phyloP scores from a whole-genome alignment of 805 yeast genomes.

The Starmerella apicola region DNA sequence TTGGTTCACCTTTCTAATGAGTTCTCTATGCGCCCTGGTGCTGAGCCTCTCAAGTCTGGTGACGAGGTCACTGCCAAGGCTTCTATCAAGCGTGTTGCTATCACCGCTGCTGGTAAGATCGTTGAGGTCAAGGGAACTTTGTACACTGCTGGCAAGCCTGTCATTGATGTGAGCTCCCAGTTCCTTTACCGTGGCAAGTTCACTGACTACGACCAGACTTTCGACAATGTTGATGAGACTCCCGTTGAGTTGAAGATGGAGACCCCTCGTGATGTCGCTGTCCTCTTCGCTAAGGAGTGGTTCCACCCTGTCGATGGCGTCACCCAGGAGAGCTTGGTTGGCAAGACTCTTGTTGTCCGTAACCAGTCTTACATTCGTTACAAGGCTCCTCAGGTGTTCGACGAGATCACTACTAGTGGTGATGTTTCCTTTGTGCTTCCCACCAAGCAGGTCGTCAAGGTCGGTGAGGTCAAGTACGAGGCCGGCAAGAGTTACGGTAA shows the following conservation, averaged over 20 bases:
- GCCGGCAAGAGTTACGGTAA: slow-evolving; percentile 93
- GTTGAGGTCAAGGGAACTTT: slow-evolving; percentile 91
- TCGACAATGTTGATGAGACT: slow-evolving; percentile 74
- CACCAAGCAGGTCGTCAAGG: slow-evolving; percentile 73
- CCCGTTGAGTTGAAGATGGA: slow-evolving; percentile 68
- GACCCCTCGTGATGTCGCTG: slow-evolving; percentile 80
- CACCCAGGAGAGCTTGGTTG: slow-evolving; percentile 55
- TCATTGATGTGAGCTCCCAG: slow-evolving; percentile 87
- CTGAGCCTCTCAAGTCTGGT: slow-evolving; percentile 75
- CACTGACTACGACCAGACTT: slow-evolving; percentile 78
- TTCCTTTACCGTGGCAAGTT: slow-evolving; percentile 94
- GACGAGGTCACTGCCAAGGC: slow-evolving; percentile 78
- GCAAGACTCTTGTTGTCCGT: slow-evolving; percentile 77
- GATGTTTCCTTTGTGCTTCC: slow-evolving; percentile 78
- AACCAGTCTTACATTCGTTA: slow-evolving; percentile 72
- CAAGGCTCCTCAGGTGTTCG: slow-evolving; percentile 62
- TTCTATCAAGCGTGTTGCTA: slow-evolving; percentile 73
- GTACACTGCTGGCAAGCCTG: slow-evolving; percentile 50
- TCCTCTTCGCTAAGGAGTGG: slow-evolving; percentile 94
- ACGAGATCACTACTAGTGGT: slow-evolving; percentile 75
- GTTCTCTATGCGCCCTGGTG: slow-evolving; percentile 85
- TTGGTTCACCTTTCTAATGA: slow-evolving; percentile 92
- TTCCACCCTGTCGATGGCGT: slow-evolving; percentile 54
- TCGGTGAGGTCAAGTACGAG: slow-evolving; percentile 73
- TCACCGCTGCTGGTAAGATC: slow-evolving; percentile 85